Conservation (phyloP, 75 land plant species). For the Larix kaempferi region DNA sequence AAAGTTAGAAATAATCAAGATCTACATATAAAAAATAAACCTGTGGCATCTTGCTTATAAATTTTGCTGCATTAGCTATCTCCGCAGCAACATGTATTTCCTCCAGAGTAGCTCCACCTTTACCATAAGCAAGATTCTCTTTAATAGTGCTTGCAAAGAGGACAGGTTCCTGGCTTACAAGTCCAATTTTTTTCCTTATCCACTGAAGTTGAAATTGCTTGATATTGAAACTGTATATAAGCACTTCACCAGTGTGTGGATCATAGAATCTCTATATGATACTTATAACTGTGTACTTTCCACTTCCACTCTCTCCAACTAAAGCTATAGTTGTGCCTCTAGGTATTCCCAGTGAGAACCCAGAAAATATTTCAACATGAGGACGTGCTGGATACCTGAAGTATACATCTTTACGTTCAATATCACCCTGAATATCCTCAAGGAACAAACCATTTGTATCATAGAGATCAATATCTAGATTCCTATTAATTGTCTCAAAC, state of each 20-base stretch:
- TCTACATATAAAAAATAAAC: constrained; percentile 14
- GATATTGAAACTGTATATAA: constrained; percentile 83
- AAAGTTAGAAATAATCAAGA: background rate
- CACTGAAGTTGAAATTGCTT: constrained; percentile 77
- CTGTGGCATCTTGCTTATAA: constrained; percentile 88
- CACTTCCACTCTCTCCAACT: constrained; percentile 97
- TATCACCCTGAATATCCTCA: constrained; percentile 66
- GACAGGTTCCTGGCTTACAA: constrained; percentile 96
- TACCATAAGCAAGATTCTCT: constrained; percentile 91
- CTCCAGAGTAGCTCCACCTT: constrained; percentile 77
- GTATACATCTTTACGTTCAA: constrained; percentile 70
- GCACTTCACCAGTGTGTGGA: constrained; percentile 83
- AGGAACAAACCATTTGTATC: constrained; percentile 53
- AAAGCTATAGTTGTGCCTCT: constrained; percentile 79
- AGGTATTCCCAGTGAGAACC: constrained; percentile 63
- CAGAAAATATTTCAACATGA: constrained; percentile 66
- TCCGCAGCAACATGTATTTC: constrained; percentile 77
- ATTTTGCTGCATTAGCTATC: constrained; percentile 88
- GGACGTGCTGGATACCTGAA: constrained; percentile 86
- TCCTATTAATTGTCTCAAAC: constrained; percentile 84
- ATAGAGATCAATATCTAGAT: constrained; percentile 80
- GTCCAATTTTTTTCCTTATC: constrained; percentile 84
- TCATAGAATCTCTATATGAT: constrained; percentile 94
- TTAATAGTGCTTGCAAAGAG: constrained; percentile 72
- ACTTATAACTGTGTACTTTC: constrained; percentile 92